Evolutionary conservation across 1,139 yeast species (phyloP).

Genomic region (Zygosaccharomyces sapae): DNA sequence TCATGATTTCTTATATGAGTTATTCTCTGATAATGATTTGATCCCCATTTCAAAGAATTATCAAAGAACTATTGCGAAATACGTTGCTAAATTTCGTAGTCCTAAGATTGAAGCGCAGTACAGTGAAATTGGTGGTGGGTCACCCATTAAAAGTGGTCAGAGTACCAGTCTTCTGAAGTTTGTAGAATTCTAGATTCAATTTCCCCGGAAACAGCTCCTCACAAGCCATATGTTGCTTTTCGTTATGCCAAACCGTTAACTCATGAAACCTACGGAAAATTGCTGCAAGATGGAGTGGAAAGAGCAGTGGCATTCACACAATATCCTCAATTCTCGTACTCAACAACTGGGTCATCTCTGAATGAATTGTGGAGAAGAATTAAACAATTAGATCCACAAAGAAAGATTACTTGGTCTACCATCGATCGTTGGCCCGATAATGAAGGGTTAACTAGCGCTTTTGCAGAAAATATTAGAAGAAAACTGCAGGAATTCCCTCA

Average conservation of each 20-base stretch:
- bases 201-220: constrained; percentile 88
- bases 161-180: constrained; percentile 70
- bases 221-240: constrained; percentile 91
- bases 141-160: constrained; percentile 93
- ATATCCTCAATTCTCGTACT: constrained; percentile 92
- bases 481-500: constrained; percentile 64
- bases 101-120: constrained; percentile 82
- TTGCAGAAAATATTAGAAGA: constrained; percentile 63
- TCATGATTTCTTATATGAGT: constrained; percentile 65
- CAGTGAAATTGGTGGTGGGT: constrained; percentile 91
- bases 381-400: constrained; percentile 62
- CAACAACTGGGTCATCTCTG: constrained; percentile 86
- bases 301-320: constrained; percentile 96
- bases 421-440: constrained; percentile 97
- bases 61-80: constrained; percentile 67
- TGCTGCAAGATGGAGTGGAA: constrained; percentile 77
- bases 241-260: constrained; percentile 92
- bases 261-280: constrained; percentile 66
- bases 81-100: constrained; percentile 78
- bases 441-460: constrained; percentile 68
- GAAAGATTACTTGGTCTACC: constrained; percentile 76
- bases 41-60: constrained; percentile 76
- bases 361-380: constrained; percentile 79
- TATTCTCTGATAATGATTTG: constrained; percentile 79
- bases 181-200: constrained; percentile 75